Percentiles rank a stretch among this genome's conserved stretches.
Evolutionary conservation across 2,329 filamentous ascomycete genomes (phyloP).

Genomic region (Thelonectria rubi): DNA sequence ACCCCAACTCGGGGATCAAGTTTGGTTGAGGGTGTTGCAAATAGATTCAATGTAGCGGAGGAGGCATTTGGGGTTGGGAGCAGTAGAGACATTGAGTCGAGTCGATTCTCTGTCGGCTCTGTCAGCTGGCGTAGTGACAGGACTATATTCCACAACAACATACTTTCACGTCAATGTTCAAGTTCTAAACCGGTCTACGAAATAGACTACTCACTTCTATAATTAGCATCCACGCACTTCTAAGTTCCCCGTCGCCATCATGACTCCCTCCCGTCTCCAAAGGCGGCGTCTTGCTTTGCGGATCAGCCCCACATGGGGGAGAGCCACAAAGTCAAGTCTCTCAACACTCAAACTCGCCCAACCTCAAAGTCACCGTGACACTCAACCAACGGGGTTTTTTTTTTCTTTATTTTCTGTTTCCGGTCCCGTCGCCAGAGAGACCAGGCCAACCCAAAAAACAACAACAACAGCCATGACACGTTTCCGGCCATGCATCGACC

Average conservation of each 20-base stretch:
- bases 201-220: background rate
- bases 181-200: too few species aligned
- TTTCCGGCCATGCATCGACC: conserved; percentile 95
- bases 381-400: too few species aligned
- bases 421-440: background rate
- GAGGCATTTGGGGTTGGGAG: too few species aligned
- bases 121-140: too few species aligned
- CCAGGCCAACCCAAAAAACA: background rate
- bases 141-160: too few species aligned
- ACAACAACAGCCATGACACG: conserved; percentile 76
- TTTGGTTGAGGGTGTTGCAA: conserved; percentile 51
- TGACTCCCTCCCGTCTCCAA: background rate
- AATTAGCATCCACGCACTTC: background rate
- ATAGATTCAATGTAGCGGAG: too few species aligned
- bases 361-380: background rate
- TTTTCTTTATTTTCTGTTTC: too few species aligned
- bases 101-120: too few species aligned
- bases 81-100: too few species aligned
- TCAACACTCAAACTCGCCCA: background rate
- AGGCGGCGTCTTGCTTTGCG: conserved; percentile 22
- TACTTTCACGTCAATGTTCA: too few species aligned
- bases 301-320: conserved; percentile 25
- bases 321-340: conserved; percentile 23
- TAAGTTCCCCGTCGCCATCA: background rate
- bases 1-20: conserved; percentile 65